Percentiles rank a stretch among this genome's conserved stretches.
Conservation (phyloP, 2,329 filamentous ascomycete species). For the Sarocladium kiliense region DNA sequence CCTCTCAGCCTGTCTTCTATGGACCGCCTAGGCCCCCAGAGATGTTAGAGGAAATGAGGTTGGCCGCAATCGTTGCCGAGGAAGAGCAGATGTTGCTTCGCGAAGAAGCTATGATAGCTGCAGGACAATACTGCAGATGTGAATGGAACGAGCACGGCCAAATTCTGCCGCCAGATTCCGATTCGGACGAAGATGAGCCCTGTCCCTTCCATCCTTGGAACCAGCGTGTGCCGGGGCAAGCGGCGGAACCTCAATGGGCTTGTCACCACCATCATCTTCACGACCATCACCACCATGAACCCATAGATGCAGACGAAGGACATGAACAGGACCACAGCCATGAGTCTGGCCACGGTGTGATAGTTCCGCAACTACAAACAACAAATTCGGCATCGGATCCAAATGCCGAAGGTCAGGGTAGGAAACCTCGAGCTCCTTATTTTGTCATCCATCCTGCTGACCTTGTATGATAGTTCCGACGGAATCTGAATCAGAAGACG, state of each 20-base stretch:
- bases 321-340: slow-evolving; percentile 26
- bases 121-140: not conserved
- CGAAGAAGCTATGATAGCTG: not conserved
- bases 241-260: no score
- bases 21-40: not conserved
- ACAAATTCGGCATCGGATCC: no score
- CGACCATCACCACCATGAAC: no score
- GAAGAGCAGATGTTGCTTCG: not conserved
- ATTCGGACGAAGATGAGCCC: not conserved
- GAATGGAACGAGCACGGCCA: not conserved
- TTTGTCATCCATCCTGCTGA: no score
- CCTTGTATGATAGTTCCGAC: no score
- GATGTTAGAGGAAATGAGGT: not conserved
- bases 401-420: no score
- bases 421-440: no score
- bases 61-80: not conserved
- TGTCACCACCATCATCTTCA: no score
- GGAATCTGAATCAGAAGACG: no score
- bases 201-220: not conserved
- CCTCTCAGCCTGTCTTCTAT: not conserved
- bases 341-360: no score
- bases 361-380: no score
- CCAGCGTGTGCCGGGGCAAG: not conserved
- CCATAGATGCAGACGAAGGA: slow-evolving; percentile 28
- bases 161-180: not conserved